Base-by-base conservation (phyloP, 306 rosid genomes). In the Vigna unguiculata region DNA sequence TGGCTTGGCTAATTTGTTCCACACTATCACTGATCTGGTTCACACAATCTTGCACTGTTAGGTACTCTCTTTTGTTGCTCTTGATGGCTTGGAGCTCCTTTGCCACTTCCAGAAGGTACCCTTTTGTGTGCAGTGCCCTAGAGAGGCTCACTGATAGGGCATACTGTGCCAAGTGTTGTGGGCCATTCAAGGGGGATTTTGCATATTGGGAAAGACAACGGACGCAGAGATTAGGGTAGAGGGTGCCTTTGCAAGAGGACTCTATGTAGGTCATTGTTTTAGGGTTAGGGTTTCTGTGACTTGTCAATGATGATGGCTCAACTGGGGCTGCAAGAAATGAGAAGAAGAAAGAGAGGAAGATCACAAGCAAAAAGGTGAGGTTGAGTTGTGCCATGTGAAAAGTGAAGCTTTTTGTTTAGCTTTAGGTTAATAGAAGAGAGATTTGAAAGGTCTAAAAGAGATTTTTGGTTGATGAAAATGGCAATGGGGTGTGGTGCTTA, bases 141-240 rank as follows among this genome's bases (percentile, higher is more conserved):
- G 85, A 68, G 30, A 87, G 88, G 77, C 93, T 91, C n/a, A 79
- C 78, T 0, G 85, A 63, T 12, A 91, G 74, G 41, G 92, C 90
- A 12, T 82, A 60, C 6, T 83, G 87, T 1, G 92, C 85, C 5
- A 89, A 63, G 38, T 84, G 65, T 20, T 85, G 79, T 5, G 90
- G 90, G 4, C 77, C 81, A 52, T 74, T 65, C 4, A 78, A 69
- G 19, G 82, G 81, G 20, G 85, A 51, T 5, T 74, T 14, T 51
- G 72, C 71, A 74, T 68, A 89, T n/a, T n/a, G 47, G 1, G 73
- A 3, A 4, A 91, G 72, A 76, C 82, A 80, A 19, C 80, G 84
- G 7, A 87, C 14, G 43, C 97, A 91, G 0, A 86, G 80, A 6
- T 73, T 22, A 0, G 78, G 85, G 69, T 85, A 89, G 7, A 51